Conservation (phyloP, 2,329 filamentous ascomycete species). For the Penicillium freii region DNA sequence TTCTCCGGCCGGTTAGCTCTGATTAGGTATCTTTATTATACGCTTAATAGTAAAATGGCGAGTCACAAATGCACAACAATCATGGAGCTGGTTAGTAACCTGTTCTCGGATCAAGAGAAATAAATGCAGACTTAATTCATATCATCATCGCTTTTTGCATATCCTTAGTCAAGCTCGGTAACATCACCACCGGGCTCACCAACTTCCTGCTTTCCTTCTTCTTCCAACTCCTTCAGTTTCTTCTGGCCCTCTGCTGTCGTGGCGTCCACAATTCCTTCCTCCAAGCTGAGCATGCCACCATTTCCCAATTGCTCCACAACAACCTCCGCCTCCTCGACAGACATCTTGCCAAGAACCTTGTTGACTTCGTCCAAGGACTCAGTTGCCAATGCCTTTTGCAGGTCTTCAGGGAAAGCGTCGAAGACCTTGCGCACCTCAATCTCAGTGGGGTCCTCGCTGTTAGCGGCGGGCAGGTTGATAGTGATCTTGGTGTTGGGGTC, state of each 20-base stretch:
- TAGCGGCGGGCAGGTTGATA: slow-evolving; percentile 72
- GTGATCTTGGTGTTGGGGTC: slow-evolving; percentile 90
- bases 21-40: neutral
- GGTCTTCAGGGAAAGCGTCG: slow-evolving; percentile 75
- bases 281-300: slow-evolving; percentile 84
- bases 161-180: slow-evolving; percentile 36
- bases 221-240: slow-evolving; percentile 72
- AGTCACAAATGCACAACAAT: neutral
- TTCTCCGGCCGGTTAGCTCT: neutral
- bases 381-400: slow-evolving; percentile 80
- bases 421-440: slow-evolving; percentile 71
- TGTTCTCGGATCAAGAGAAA: neutral
- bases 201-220: slow-evolving; percentile 48
- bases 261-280: slow-evolving; percentile 91
- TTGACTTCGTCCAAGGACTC: slow-evolving; percentile 88
- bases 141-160: slow-evolving; percentile 2
- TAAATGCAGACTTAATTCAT: slow-evolving; percentile 8
- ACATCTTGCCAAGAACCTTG: slow-evolving; percentile 83
- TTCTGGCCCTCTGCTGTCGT: slow-evolving; percentile 83
- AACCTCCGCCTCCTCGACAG: slow-evolving; percentile 81
- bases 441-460: slow-evolving; percentile 62
- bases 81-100: neutral
- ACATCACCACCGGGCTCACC: slow-evolving; percentile 53
- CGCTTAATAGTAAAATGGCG: neutral
- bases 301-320: slow-evolving; percentile 76